phyloP scores from a whole-genome alignment of 2,329 filamentous ascomycete genomes.

The Calonectria henricotiae region DNA sequence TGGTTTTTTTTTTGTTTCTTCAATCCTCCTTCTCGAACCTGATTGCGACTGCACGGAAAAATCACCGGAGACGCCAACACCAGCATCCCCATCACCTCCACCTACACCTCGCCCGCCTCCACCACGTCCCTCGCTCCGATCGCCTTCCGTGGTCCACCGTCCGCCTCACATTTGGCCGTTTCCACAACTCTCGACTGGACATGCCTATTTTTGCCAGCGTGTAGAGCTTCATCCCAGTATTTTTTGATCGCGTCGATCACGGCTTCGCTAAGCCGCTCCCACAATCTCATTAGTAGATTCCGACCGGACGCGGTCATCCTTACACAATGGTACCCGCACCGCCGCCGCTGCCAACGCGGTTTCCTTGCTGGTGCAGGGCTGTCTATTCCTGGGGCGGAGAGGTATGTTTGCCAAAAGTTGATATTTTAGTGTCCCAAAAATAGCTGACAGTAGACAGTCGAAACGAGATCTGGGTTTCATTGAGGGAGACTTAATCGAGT shows the following conservation, averaged over 20 bases:
- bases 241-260: slow-evolving; percentile 40
- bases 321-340: slow-evolving; percentile 70
- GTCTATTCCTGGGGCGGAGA: slow-evolving; percentile 96
- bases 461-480: slow-evolving; percentile 97
- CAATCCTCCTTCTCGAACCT: slow-evolving; percentile 8
- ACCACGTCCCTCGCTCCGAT: slow-evolving; percentile 2
- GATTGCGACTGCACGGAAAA: neutral
- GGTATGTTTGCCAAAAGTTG: slow-evolving; percentile 57
- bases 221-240: slow-evolving; percentile 40
- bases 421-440: neutral
- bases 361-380: slow-evolving; percentile 93
- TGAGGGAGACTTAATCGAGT: slow-evolving; percentile 98
- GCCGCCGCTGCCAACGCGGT: slow-evolving; percentile 79
- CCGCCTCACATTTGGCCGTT: slow-evolving; percentile 26
- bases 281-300: slow-evolving; percentile 28
- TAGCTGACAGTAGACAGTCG: slow-evolving; percentile 68
- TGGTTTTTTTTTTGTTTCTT: slow-evolving; percentile 14
- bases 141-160: slow-evolving; percentile 19
- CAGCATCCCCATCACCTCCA: slow-evolving; percentile 4
- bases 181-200: slow-evolving; percentile 43
- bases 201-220: slow-evolving; percentile 44
- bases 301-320: slow-evolving; percentile 31
- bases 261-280: slow-evolving; percentile 32
- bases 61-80: neutral
- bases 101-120: neutral